A percentile compares a stretch with the other conserved stretches of the same genome.
These are phyloP conservation scores for Nemania serpens DNA, from an alignment of 2,329 filamentous ascomycete species.

Conservation along the genomic window DNA sequence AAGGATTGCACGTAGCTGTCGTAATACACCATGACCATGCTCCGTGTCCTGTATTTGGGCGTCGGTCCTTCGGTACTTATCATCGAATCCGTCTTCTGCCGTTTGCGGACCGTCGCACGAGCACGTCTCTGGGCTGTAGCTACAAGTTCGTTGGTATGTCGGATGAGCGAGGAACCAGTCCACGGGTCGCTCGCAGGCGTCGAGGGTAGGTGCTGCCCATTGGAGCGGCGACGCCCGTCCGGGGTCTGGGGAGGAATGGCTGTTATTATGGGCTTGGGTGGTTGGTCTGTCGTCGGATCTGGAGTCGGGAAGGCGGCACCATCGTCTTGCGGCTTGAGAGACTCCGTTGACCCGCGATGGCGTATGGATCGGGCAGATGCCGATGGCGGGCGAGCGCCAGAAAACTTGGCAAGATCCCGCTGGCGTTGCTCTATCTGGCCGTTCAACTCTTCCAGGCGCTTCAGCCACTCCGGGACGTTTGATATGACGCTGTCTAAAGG, in stretches of 20 bases:
- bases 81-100: conserved; percentile 57
- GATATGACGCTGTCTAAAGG: conserved; percentile 58
- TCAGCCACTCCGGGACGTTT: conserved; percentile 65
- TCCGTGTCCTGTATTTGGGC: conserved; percentile 68
- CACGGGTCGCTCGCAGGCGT: conserved; percentile 44
- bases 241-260: conserved; percentile 23
- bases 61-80: conserved; percentile 52
- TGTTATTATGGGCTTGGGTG: conserved; percentile 15
- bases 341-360: conserved; percentile 59
- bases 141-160: conserved; percentile 52
- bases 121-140: conserved; percentile 52
- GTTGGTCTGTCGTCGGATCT: conserved; percentile 17
- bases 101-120: conserved; percentile 54
- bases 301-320: conserved; percentile 34
- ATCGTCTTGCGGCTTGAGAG: conserved; percentile 56
- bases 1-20: conserved; percentile 83
- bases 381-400: conserved; percentile 39
- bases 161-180: conserved; percentile 44
- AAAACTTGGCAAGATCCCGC: conserved; percentile 59
- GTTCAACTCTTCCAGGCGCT: conserved; percentile 63
- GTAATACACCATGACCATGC: conserved; percentile 88
- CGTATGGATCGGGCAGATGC: conserved; percentile 50
- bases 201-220: conserved; percentile 34
- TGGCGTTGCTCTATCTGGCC: conserved; percentile 66
- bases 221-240: conserved; percentile 31